Evolutionary conservation across 2,329 filamentous ascomycete genomes (phyloP).

Genomic region (Leptographium galeiforme): DNA sequence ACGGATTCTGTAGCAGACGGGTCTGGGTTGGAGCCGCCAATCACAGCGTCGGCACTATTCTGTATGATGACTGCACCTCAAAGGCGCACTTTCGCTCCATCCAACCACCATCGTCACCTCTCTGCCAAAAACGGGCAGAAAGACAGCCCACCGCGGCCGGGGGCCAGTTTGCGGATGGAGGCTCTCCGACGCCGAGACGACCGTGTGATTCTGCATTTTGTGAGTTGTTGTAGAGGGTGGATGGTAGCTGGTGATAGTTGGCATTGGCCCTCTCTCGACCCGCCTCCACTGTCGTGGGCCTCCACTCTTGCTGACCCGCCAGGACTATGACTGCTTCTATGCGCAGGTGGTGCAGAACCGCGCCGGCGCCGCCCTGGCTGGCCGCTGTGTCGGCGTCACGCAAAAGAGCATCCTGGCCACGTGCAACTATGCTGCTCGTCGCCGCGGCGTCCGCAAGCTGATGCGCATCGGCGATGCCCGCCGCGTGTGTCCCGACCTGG

Average conservation of each 20-base stretch:
- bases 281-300: no score
- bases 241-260: no score
- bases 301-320: slow-evolving; percentile 50
- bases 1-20: no score
- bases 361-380: slow-evolving; percentile 36
- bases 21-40: no score
- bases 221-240: not conserved
- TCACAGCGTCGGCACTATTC: no score
- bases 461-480: slow-evolving; percentile 75
- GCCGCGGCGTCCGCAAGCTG: slow-evolving; percentile 61
- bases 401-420: slow-evolving; percentile 90
- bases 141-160: not conserved
- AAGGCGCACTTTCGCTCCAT: no score
- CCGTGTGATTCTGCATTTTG: slow-evolving; percentile 1
- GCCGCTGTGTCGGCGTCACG: slow-evolving; percentile 66
- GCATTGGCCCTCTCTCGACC: no score
- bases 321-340: slow-evolving; percentile 90
- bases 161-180: not conserved
- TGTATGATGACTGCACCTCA: no score
- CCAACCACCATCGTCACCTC: no score
- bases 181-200: not conserved
- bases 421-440: slow-evolving; percentile 80
- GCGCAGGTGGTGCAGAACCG: slow-evolving; percentile 79
- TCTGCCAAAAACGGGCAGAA: no score
- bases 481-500: slow-evolving; percentile 65